Percentiles rank a stretch among this genome's conserved stretches.
These are phyloP conservation scores for Acacia pycnantha DNA, from an alignment of 331 rosid species.

Conservation along the genomic window DNA sequence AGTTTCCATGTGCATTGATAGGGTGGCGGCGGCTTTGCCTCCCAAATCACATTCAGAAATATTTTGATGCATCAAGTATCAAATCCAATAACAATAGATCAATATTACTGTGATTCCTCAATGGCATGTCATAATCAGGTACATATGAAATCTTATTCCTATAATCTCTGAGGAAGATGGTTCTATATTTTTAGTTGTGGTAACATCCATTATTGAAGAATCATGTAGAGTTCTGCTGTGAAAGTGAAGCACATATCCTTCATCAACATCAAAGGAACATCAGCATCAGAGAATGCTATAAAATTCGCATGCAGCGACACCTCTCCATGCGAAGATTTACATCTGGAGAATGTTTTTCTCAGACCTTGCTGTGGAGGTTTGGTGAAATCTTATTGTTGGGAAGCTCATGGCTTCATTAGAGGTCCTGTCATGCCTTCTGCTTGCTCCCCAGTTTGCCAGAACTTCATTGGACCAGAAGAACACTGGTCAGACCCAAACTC, in stretches of 20 bases:
- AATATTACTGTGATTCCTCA: conserved; percentile 79
- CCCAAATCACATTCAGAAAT: conserved; percentile 64
- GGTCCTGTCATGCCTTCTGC: conserved; percentile 61
- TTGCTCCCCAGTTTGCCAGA: conserved; percentile 42
- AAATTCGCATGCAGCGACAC: conserved; percentile 73
- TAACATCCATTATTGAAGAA: neutral
- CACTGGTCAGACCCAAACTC: conserved; percentile 27
- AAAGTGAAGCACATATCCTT: conserved; percentile 69
- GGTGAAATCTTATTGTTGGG: conserved; percentile 67
- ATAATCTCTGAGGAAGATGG: conserved; percentile 10
- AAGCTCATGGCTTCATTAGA: conserved; percentile 64
- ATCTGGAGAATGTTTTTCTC: conserved; percentile 64
- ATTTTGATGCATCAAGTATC: conserved; percentile 77
- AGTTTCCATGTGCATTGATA: conserved; percentile 31
- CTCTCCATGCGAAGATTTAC: conserved; percentile 65
- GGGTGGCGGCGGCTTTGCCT: conserved; percentile 80
- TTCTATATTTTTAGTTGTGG: neutral
- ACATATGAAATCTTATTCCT: neutral
- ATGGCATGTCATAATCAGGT: conserved; percentile 82
- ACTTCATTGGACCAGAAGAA: conserved; percentile 41
- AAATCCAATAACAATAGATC: conserved; percentile 81
- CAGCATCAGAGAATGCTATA: conserved; percentile 73
- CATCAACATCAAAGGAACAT: conserved; percentile 67
- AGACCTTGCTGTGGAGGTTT: conserved; percentile 33
- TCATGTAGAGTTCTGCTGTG: conserved; percentile 74